These are phyloP conservation scores for Monascus ruber DNA, from an alignment of 2,329 filamentous ascomycete species.

Conservation along the genomic window DNA sequence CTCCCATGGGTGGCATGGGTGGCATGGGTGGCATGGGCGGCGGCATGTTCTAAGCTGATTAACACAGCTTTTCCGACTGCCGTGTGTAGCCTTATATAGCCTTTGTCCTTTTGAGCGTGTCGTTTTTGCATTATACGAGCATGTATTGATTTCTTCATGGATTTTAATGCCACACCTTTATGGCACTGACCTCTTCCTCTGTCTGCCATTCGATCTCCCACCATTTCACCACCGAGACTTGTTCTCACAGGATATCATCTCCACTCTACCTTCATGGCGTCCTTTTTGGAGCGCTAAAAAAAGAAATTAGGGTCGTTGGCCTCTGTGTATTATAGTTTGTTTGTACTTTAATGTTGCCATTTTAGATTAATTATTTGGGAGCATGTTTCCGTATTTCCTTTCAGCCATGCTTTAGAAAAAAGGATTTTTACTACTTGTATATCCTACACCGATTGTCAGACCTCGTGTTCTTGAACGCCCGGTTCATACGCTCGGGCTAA, in stretches of 20 bases:
- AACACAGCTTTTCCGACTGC: not conserved
- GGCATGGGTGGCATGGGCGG: constrained; percentile 53
- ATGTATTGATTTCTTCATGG: constrained; percentile 14
- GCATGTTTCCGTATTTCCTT: no score
- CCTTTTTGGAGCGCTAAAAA: constrained; percentile 1
- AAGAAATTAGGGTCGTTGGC: no score
- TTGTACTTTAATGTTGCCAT: no score
- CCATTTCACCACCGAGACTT: constrained; percentile 2
- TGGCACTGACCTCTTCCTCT: constrained; percentile 11
- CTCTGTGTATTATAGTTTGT: no score
- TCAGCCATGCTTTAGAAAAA: no score
- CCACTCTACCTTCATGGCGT: constrained; percentile 14
- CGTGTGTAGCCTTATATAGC: constrained; percentile 4
- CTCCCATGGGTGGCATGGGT: constrained; percentile 41
- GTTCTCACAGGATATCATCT: constrained; percentile 8
- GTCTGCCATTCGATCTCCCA: constrained; percentile 8
- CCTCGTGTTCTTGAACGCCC: no score
- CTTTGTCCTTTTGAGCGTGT: constrained; percentile 19
- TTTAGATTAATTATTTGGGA: no score
- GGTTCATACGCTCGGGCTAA: no score
- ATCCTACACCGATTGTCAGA: no score
- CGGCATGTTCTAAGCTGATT: constrained; percentile 50
- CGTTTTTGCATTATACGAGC: constrained; percentile 21
- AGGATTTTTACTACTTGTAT: no score
- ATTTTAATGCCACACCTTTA: constrained; percentile 8